Conservation (phyloP, 106 monocot species). For the Alisma plantagoaquatica region DNA sequence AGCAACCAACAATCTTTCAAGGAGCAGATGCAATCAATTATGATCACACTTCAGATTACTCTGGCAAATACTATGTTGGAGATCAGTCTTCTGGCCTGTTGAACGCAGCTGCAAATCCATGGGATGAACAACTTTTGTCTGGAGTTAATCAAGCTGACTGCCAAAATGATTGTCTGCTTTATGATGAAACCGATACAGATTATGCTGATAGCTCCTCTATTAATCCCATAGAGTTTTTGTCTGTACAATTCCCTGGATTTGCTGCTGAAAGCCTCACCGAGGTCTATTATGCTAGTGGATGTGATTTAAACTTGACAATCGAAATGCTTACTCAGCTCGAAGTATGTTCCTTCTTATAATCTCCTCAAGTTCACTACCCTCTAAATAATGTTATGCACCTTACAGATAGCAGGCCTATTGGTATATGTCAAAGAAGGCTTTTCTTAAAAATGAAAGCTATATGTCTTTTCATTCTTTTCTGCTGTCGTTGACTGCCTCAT, state of each 20-base stretch:
- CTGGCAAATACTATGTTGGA: background rate
- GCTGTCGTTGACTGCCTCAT: too few relatives aligned
- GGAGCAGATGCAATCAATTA: background rate
- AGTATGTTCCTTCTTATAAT: too few relatives aligned
- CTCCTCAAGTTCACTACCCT: too few relatives aligned
- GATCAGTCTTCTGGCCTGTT: constrained; percentile 15
- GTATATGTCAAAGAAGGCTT: too few relatives aligned
- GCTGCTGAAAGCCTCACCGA: constrained; percentile 51
- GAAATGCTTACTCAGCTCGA: constrained; percentile 63
- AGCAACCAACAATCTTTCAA: constrained; percentile 11
- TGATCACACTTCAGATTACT: constrained; percentile 11
- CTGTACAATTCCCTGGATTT: constrained; percentile 57
- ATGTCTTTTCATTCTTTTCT: too few relatives aligned
- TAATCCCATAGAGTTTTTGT: constrained; percentile 45
- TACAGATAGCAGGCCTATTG: too few relatives aligned
- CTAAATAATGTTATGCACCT: too few relatives aligned
- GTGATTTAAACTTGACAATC: constrained; percentile 53
- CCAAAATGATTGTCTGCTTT: constrained; percentile 22
- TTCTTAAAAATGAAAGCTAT: too few relatives aligned
- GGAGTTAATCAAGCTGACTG: constrained; percentile 20
- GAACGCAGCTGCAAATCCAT: constrained; percentile 14
- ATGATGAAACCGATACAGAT: constrained; percentile 21
- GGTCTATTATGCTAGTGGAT: constrained; percentile 50
- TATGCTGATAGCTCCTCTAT: constrained; percentile 17
- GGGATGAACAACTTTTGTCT: constrained; percentile 35